Base-by-base conservation (phyloP, 192 early-diverging fungal genomes). In the Coemansia sp. region DNA sequence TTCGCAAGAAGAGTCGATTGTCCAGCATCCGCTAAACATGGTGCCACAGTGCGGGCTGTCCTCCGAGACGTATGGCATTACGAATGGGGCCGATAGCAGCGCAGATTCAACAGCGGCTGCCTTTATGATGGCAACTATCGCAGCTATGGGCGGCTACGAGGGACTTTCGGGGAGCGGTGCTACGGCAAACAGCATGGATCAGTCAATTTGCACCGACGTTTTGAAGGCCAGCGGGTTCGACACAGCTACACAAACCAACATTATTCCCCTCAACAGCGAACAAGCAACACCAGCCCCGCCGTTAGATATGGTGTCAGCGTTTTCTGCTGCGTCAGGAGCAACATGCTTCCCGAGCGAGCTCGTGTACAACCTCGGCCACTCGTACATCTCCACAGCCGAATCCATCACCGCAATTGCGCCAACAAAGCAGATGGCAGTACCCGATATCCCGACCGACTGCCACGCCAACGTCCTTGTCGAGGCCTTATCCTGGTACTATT, bases 71-170 rank as follows among this genome's bases (percentile, higher is more conserved):
- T 48, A 14, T 13, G 22, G 25, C 14, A 48, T 48, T 48, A 15
- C 34, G 29, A 30, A 29, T 10, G 59, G 30, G 17, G 13, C 45
- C 22, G 23, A 23, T 7, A 11, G 11, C 23, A 25, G 14, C 14
- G 45, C 45, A 13, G 23, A 56, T 29, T 45, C 62, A 6, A 48
- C 60, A 11, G 52, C 29, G 5, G 53, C 57, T 10, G 62, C 55
- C 3, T 50, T 78, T 40, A 67, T 61, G 29, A 66, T 66, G 3
- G 75, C 75, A 23, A 67, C 65, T 4, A 62, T 78, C 29, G 65
- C 75, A 3, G 70, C 69, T 2, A 57, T 78, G 48, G 31, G 56
- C 0, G 45, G 61, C 2, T 47, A 68, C 15, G 75, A 72, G 4
- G 50, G 58, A 6, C 36, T 41, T 0, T 8, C 61, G 4, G 38